phyloP scores from a whole-genome alignment of 2,329 filamentous ascomycete genomes.

The Neurospora crassa region DNA sequence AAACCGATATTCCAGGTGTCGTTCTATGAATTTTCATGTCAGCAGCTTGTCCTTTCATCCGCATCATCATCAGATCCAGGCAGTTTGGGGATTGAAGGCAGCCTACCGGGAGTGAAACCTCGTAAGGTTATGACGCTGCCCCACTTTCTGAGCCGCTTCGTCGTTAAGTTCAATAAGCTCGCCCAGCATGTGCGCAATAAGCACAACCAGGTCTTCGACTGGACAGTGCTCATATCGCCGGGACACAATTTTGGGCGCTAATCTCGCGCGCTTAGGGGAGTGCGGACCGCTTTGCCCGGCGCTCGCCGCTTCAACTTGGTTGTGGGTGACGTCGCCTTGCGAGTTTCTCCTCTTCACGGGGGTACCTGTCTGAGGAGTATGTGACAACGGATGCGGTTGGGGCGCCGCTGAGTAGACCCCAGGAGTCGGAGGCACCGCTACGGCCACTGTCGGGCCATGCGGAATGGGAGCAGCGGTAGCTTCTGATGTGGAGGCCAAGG shows the following conservation, averaged over 20 bases:
- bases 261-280: constrained; percentile 43
- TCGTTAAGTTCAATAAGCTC: constrained; percentile 94
- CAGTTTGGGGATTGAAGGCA: not conserved
- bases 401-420: constrained; percentile 4
- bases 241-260: constrained; percentile 53
- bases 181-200: constrained; percentile 92
- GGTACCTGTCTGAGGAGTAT: constrained; percentile 19
- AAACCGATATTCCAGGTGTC: constrained; percentile 83
- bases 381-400: constrained; percentile 17
- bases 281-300: constrained; percentile 18
- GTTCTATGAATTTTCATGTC: constrained; percentile 30
- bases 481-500: constrained; percentile 6
- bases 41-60: constrained; percentile 3
- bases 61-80: not conserved
- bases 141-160: constrained; percentile 71
- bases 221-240: constrained; percentile 71
- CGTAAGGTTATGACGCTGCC: constrained; percentile 55
- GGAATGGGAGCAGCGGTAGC: constrained; percentile 9
- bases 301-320: constrained; percentile 9
- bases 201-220: constrained; percentile 75
- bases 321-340: constrained; percentile 24
- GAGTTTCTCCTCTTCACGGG: constrained; percentile 36
- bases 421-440: not conserved
- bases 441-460: not conserved
- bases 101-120: constrained; percentile 84